Percentiles rank a stretch among this genome's conserved stretches.
Evolutionary conservation across 345 rosid genomes (phyloP).

Genomic region (Euphorbia lathyris): DNA sequence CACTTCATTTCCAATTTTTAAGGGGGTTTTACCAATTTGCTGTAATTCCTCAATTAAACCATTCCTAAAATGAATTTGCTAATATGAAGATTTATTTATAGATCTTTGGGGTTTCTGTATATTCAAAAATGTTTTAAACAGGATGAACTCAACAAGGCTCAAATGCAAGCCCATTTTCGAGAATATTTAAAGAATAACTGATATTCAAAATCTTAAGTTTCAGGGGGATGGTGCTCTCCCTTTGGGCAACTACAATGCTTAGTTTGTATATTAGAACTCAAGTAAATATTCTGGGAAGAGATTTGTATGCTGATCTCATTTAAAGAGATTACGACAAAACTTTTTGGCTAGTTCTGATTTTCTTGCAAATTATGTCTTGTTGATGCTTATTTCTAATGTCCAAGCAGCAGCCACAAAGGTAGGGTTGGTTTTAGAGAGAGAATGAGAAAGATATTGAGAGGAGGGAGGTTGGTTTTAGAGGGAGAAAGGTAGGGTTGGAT

Average conservation of each 20-base stretch:
- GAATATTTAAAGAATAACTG: conserved; percentile 80
- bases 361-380: conserved; percentile 70
- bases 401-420: conserved; percentile 64
- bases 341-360: conserved; percentile 73
- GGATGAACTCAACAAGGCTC: conserved; percentile 80
- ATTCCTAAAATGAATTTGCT: conserved; percentile 6
- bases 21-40: background rate
- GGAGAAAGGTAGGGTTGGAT: too few species aligned
- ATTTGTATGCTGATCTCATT: conserved; percentile 69
- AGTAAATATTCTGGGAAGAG: conserved; percentile 94
- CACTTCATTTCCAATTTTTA: background rate
- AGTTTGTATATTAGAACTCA: conserved; percentile 87
- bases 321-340: conserved; percentile 74
- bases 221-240: conserved; percentile 68
- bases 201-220: conserved; percentile 85
- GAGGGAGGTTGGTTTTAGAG: too few species aligned
- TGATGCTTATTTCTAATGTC: conserved; percentile 49
- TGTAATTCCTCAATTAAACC: too few species aligned
- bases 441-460: too few species aligned
- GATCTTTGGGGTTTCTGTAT: conserved; percentile 2
- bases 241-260: conserved; percentile 85
- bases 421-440: too few species aligned
- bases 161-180: conserved; percentile 86
- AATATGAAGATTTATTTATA: conserved; percentile 1
- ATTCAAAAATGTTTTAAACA: conserved; percentile 29